Evolutionary conservation across 441 rosid species (phyloP).

Genomic region (Populus hybrid): DNA sequence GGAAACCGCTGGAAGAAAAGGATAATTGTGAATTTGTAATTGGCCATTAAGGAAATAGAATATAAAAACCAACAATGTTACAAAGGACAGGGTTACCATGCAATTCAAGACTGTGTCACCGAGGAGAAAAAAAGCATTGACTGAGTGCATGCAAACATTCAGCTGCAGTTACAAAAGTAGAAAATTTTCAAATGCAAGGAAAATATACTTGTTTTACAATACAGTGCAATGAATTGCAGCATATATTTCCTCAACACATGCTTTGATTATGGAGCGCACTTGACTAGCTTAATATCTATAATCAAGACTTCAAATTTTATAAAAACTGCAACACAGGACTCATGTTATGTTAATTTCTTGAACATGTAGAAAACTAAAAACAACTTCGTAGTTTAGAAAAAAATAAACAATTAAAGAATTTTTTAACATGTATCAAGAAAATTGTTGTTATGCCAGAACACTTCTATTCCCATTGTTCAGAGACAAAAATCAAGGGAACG

Average conservation of each 20-base stretch:
- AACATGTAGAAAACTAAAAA: background rate
- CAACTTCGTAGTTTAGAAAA: background rate
- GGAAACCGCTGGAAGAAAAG: slow-evolving; percentile 64
- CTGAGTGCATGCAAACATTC: slow-evolving; percentile 64
- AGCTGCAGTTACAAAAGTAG: slow-evolving; percentile 45
- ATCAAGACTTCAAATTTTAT: background rate
- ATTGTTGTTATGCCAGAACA: background rate
- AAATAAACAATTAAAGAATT: background rate
- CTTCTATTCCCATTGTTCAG: background rate
- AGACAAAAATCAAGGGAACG: background rate
- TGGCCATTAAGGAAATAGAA: background rate
- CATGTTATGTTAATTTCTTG: background rate
- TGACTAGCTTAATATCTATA: background rate
- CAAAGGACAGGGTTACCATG: slow-evolving; percentile 44
- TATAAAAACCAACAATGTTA: background rate
- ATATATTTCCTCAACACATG: background rate
- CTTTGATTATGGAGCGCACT: background rate
- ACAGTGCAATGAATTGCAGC: background rate
- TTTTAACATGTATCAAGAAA: background rate
- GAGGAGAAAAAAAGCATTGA: slow-evolving; percentile 65
- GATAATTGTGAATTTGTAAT: background rate
- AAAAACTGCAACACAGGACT: background rate
- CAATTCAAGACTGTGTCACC: slow-evolving; percentile 65
- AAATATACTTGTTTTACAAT: background rate
- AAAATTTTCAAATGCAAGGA: slow-evolving; percentile 9